Conservation (phyloP, 257 asterid genomes). For the Solanum neorickii region DNA sequence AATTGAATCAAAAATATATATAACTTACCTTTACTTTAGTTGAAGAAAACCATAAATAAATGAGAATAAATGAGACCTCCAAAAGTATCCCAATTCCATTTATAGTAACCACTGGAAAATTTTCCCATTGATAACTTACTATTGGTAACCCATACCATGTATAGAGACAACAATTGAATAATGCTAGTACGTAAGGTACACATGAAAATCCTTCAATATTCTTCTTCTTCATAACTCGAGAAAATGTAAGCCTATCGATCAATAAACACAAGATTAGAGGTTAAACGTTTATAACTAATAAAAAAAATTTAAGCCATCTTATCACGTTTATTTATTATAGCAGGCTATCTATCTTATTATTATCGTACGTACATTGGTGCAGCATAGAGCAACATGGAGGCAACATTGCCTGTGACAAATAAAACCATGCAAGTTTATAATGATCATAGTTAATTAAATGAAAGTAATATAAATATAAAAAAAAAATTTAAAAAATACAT, state of each 20-base stretch:
- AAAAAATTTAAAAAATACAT: too few species aligned
- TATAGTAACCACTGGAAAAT: conserved; percentile 50
- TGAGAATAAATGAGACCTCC: conserved; percentile 49
- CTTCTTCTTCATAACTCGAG: conserved; percentile 39
- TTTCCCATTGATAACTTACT: conserved; percentile 66
- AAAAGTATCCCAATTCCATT: conserved; percentile 62
- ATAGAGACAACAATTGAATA: conserved; percentile 53
- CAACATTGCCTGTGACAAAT: conserved; percentile 53
- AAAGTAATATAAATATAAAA: not conserved
- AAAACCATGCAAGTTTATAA: not conserved
- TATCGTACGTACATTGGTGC: conserved; percentile 42
- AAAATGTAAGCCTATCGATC: conserved; percentile 42
- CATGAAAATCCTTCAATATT: conserved; percentile 55
- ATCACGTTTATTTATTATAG: not conserved
- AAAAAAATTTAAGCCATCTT: too few species aligned
- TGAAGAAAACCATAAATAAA: conserved; percentile 42
- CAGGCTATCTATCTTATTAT: not conserved
- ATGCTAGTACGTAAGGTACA: conserved; percentile 55
- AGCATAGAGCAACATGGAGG: conserved; percentile 55
- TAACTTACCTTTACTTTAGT: conserved; percentile 42
- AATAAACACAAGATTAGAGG: not conserved
- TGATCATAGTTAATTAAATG: not conserved
- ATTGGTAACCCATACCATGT: conserved; percentile 84
- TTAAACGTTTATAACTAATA: too few species aligned
- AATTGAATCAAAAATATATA: not conserved